phyloP scores from a whole-genome alignment of 2,329 filamentous ascomycete genomes.

The Monilinia laxa region DNA sequence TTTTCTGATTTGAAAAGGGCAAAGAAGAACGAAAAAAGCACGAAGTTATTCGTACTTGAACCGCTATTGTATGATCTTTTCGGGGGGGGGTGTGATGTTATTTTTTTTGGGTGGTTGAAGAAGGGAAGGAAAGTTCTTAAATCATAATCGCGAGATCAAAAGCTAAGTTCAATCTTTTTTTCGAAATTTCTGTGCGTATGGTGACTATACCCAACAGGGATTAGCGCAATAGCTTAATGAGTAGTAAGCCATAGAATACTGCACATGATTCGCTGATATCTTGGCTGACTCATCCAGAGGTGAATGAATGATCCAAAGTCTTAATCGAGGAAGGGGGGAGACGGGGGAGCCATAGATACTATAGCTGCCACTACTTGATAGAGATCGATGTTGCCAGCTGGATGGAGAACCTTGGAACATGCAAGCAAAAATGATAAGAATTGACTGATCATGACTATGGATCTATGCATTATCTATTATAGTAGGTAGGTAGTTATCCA shows the following conservation, averaged over 20 bases:
- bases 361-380: too few species aligned
- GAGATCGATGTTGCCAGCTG: too few species aligned
- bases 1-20: slow-evolving; percentile 40
- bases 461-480: too few species aligned
- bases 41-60: slow-evolving; percentile 39
- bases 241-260: neutral
- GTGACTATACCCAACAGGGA: neutral
- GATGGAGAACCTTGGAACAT: too few species aligned
- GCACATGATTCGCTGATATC: neutral
- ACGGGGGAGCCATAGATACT: too few species aligned
- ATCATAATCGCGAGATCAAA: slow-evolving; percentile 27
- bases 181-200: slow-evolving; percentile 27
- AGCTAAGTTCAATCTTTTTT: slow-evolving; percentile 14
- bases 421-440: too few species aligned
- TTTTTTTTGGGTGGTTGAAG: slow-evolving; percentile 27
- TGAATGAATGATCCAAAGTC: too few species aligned
- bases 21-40: slow-evolving; percentile 42
- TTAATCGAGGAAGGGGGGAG: too few species aligned
- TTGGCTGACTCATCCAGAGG: too few species aligned
- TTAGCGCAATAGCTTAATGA: neutral
- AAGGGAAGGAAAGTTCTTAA: slow-evolving; percentile 25
- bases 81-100: slow-evolving; percentile 21
- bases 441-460: too few species aligned
- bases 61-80: slow-evolving; percentile 34
- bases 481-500: too few species aligned